Percentiles rank a stretch among this genome's conserved stretches.
Evolutionary conservation across 2,329 filamentous ascomycete genomes (phyloP).

Genomic region (Lomentospora prolificans): DNA sequence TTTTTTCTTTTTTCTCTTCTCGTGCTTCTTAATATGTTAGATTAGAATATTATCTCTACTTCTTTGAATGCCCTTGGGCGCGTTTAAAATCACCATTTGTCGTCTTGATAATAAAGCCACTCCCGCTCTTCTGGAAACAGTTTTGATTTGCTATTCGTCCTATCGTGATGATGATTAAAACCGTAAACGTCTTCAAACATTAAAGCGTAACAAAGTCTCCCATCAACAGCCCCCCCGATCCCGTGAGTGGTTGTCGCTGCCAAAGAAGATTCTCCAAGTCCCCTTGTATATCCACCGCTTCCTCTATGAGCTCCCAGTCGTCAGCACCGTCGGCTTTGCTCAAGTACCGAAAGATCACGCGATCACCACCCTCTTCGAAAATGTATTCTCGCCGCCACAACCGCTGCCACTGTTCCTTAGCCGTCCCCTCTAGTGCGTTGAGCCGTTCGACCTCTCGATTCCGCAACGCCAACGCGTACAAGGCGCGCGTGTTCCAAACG

Average conservation of each 20-base stretch:
- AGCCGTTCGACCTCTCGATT: conserved; percentile 19
- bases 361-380: conserved; percentile 24
- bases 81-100: no score
- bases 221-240: conserved; percentile 15
- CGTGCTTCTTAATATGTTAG: no score
- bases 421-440: conserved; percentile 19
- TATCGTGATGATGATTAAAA: no score
- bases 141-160: no score
- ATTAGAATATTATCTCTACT: no score
- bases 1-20: no score
- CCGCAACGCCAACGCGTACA: conserved; percentile 18
- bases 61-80: no score
- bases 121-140: no score
- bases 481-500: conserved; percentile 18
- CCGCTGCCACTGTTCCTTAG: conserved; percentile 20
- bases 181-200: no score
- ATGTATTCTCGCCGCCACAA: conserved; percentile 23
- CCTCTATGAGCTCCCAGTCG: conserved; percentile 27
- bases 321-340: conserved; percentile 18
- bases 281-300: conserved; percentile 23
- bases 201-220: conserved; percentile 9
- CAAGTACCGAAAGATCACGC: conserved; percentile 20
- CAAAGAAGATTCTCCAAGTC: conserved; percentile 21
- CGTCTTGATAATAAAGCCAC: no score
- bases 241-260: conserved; percentile 25